Base-by-base conservation (phyloP, 1,139 yeast species). In the Hyphopichia wangnamkhiaoensis region DNA sequence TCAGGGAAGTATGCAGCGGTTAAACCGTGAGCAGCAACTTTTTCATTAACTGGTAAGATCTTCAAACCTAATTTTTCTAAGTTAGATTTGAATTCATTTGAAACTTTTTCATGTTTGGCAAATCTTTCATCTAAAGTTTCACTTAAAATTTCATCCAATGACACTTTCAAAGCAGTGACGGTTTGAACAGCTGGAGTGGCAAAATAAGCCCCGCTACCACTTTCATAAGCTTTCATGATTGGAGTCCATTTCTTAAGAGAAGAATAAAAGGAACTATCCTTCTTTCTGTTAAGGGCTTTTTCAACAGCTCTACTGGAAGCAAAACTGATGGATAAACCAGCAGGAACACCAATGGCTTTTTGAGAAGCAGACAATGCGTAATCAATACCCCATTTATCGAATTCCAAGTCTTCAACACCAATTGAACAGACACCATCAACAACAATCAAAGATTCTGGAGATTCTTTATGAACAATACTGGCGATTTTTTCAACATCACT, bases 341-440 rank as follows among this genome's bases (percentile, higher is more conserved):
- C 84, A 38, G 98, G 97, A 25, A 85, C 95, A 40, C 96, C 97
- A 55, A 91, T 73, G 28, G 96, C 98, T 73, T 91, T 93, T 65
- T 91, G 98, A 17, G 97, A 89, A 2, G 96, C 98, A 37, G 95
- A 85, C 50, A 91, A 73, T 33, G 82, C 95, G 53, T 76, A 88
- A 65, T 91, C 98, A 41, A 91, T 63, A 8, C 90, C 91, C 98
- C 98, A 93, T 25, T 76, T 76, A 61, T 89, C 94, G 60, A 93
- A 91, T 56, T 85, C 82, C 49, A 93, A 70, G 52, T 81, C 76
- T 65, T 91, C 98, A 43, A 88, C 94, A 24, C 86, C 98, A 47
- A 91, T 79, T 7, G 97, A 88, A 66, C 98, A 93, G 30, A 91
- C 98, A 35, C 95, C 96, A 60, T 91, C 98, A 36, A 91, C 96